These are phyloP conservation scores for Cercophora sp. DNA, from an alignment of 495 filamentous ascomycete genomes.

Conservation along the genomic window DNA sequence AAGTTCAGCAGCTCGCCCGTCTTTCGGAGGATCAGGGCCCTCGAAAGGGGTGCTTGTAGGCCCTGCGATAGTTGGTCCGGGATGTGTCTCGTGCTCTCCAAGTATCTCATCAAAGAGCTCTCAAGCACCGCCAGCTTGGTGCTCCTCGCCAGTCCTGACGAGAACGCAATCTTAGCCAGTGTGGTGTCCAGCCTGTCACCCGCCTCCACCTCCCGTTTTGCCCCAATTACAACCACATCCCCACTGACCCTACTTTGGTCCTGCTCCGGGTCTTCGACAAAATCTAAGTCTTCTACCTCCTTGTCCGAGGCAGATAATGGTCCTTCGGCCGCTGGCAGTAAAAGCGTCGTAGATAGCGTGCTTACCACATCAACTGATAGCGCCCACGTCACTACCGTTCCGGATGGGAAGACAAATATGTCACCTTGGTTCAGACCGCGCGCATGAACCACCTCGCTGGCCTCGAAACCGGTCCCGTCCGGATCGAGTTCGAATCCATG, in stretches of 20 bases:
- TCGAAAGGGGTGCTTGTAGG: slow-evolving; percentile 24
- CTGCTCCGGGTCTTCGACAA: slow-evolving; percentile 66
- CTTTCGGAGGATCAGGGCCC: slow-evolving; percentile 68
- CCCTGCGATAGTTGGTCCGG: slow-evolving; percentile 62
- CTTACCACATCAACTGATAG: slow-evolving; percentile 67
- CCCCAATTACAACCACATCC: slow-evolving; percentile 86
- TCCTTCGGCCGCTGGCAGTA: slow-evolving; percentile 71
- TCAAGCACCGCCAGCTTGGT: slow-evolving; percentile 97
- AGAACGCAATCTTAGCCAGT: slow-evolving; percentile 92
- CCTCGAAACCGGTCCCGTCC: slow-evolving; percentile 54
- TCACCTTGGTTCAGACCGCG: slow-evolving; percentile 62
- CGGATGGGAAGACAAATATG: slow-evolving; percentile 95
- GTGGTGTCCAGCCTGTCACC: slow-evolving; percentile 62
- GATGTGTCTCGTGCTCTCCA: slow-evolving; percentile 76
- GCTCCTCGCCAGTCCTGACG: slow-evolving; percentile 85
- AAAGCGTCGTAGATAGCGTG: slow-evolving; percentile 65
- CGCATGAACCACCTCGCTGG: slow-evolving; percentile 57
- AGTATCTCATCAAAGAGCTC: slow-evolving; percentile 73
- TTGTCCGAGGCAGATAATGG: slow-evolving; percentile 58
- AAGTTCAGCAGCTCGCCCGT: slow-evolving; percentile 90
- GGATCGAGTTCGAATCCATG: slow-evolving; percentile 67
- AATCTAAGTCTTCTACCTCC: slow-evolving; percentile 91
- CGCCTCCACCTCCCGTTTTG: slow-evolving; percentile 43
- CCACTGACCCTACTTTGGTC: slow-evolving; percentile 79
- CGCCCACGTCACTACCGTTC: slow-evolving; percentile 90